Conservation (phyloP, 768 basidiomycete species). For the Leucocoprinus leucothites region DNA sequence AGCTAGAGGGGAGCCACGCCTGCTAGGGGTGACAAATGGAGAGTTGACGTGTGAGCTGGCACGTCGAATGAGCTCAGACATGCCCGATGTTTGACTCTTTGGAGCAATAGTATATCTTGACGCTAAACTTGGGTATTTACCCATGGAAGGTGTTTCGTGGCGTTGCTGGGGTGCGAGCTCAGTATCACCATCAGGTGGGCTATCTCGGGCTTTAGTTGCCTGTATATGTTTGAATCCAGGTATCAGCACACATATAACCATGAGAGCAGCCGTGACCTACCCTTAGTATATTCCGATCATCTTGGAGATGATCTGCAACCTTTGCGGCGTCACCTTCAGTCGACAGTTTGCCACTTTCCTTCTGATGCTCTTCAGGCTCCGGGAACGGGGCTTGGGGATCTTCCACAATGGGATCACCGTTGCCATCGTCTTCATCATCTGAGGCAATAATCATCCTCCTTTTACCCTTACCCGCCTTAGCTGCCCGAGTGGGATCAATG, state of each 20-base stretch:
- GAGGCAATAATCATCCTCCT: constrained; percentile 25
- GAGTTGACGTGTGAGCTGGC: constrained; percentile 67
- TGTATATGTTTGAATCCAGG: background rate
- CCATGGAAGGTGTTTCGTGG: constrained; percentile 3
- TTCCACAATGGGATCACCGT: constrained; percentile 5
- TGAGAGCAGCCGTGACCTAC: background rate
- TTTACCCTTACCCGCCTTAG: constrained; percentile 17
- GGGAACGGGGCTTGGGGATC: background rate
- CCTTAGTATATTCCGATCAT: constrained; percentile 1
- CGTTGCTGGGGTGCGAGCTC: constrained; percentile 11
- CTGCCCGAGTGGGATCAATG: constrained; percentile 7
- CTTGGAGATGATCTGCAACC: constrained; percentile 16
- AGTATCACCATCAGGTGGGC: background rate
- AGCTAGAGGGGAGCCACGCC: constrained; percentile 7
- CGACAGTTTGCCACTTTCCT: background rate
- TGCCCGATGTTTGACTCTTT: constrained; percentile 50
- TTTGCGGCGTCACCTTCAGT: constrained; percentile 12
- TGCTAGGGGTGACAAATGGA: constrained; percentile 37
- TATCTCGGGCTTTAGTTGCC: background rate
- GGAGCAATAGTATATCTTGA: constrained; percentile 45
- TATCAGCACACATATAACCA: background rate
- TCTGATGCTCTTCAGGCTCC: background rate
- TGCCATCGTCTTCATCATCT: constrained; percentile 30
- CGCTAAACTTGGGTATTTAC: constrained; percentile 17
- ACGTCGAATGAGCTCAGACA: constrained; percentile 74